A percentile compares a stretch with the other conserved stretches of the same genome.
Evolutionary conservation across 257 asterid genomes (phyloP).

Genomic region (Dorcoceras hygrometricum): DNA sequence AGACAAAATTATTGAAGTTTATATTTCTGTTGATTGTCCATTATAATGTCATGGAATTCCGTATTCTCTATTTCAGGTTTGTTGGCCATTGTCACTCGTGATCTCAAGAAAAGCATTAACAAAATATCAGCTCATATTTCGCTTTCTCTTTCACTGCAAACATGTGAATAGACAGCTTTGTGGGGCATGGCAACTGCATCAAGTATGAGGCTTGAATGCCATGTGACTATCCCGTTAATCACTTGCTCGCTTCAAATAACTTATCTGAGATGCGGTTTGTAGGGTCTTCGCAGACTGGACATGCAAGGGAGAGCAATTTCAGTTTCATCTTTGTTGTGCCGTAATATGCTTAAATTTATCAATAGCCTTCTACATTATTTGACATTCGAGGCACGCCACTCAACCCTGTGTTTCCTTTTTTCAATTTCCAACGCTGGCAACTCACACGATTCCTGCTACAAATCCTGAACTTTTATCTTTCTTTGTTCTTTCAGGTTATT

Average conservation of each 20-base stretch:
- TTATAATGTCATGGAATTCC: slow-evolving; percentile 11
- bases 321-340: slow-evolving; percentile 91
- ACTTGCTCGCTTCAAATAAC: slow-evolving; percentile 13
- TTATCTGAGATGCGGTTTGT: slow-evolving; percentile 28
- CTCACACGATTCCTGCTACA: neutral
- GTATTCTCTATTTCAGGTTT: slow-evolving; percentile 56
- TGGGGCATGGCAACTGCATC: slow-evolving; percentile 97
- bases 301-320: slow-evolving; percentile 93
- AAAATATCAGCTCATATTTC: slow-evolving; percentile 85
- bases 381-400: slow-evolving; percentile 79
- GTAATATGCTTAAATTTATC: slow-evolving; percentile 92
- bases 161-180: slow-evolving; percentile 95
- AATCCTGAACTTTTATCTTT: neutral
- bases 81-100: slow-evolving; percentile 93
- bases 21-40: slow-evolving; percentile 1
- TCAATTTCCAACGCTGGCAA: slow-evolving; percentile 16
- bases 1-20: neutral
- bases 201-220: slow-evolving; percentile 38
- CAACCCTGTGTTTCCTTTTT: slow-evolving; percentile 7
- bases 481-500: slow-evolving; percentile 58
- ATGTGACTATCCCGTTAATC: slow-evolving; percentile 16
- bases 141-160: slow-evolving; percentile 89
- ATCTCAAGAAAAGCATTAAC: slow-evolving; percentile 87
- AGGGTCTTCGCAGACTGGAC: slow-evolving; percentile 90
- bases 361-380: slow-evolving; percentile 90